These are phyloP conservation scores for Stellera chamaejasme DNA, from an alignment of 345 rosid species.

Conservation along the genomic window DNA sequence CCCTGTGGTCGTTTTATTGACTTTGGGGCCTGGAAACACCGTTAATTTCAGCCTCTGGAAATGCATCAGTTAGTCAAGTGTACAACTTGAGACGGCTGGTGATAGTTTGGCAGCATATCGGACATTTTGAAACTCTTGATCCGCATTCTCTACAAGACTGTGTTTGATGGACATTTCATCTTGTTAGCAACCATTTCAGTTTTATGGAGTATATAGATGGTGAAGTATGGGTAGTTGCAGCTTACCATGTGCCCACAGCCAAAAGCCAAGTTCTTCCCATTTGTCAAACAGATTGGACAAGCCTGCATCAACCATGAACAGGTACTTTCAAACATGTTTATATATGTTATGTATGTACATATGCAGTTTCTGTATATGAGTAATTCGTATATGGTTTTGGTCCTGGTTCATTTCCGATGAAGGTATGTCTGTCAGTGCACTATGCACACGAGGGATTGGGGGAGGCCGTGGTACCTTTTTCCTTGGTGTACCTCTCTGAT, in stretches of 20 bases:
- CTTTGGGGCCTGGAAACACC: no score
- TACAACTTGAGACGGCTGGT: constrained; percentile 45
- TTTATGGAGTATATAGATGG: not conserved
- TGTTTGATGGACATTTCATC: not conserved
- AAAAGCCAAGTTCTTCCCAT: constrained; percentile 50
- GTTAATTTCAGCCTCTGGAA: no score
- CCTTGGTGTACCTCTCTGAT: constrained; percentile 36
- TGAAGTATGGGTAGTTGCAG: not conserved
- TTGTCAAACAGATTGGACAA: constrained; percentile 66
- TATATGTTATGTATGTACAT: no score
- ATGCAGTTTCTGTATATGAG: no score
- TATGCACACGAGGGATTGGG: constrained; percentile 34
- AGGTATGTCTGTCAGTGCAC: constrained; percentile 9
- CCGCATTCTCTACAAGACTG: constrained; percentile 67
- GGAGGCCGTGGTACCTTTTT: constrained; percentile 58
- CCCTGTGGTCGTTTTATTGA: no score
- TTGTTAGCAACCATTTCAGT: not conserved
- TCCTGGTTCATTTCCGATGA: constrained; percentile 20
- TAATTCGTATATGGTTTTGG: constrained; percentile 44
- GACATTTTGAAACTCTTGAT: constrained; percentile 40
- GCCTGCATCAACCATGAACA: constrained; percentile 22
- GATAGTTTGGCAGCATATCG: constrained; percentile 53
- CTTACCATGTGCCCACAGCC: constrained; percentile 76
- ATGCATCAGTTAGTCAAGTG: constrained; percentile 13
- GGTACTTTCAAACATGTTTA: no score